Evolutionary conservation across 177 flowering plant species (phyloP).

Genomic region (Vitis hybrid): DNA sequence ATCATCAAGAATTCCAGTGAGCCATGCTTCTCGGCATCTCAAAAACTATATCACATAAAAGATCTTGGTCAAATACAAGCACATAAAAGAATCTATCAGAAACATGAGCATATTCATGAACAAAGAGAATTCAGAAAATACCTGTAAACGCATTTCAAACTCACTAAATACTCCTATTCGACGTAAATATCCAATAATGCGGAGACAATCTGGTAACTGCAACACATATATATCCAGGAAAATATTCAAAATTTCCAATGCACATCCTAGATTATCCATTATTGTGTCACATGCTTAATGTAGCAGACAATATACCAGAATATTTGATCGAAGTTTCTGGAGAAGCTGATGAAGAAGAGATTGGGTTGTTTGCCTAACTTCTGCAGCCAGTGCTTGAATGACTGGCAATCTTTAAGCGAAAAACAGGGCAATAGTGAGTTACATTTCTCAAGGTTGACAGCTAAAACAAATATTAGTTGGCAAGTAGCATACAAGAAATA

Average conservation of each 20-base stretch:
- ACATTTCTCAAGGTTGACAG: constrained; percentile 2
- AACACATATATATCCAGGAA: constrained; percentile 12
- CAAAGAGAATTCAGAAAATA: constrained; percentile 17
- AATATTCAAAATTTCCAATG: not conserved
- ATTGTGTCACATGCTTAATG: not conserved
- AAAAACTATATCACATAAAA: constrained; percentile 59
- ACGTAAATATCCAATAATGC: constrained; percentile 91
- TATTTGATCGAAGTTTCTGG: constrained; percentile 91
- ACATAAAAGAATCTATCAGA: not conserved
- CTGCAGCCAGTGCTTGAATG: constrained; percentile 88
- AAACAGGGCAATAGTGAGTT: constrained; percentile 9
- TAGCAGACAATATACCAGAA: constrained; percentile 53
- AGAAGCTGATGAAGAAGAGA: constrained; percentile 97
- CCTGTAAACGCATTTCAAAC: constrained; percentile 96
- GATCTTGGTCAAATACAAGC: constrained; percentile 7
- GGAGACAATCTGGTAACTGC: constrained; percentile 95
- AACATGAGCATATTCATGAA: not conserved
- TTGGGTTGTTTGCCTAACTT: constrained; percentile 89
- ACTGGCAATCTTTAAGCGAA: constrained; percentile 53
- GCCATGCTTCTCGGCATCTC: constrained; percentile 97
- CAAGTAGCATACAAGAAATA: constrained; percentile 7
- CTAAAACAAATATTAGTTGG: not conserved
- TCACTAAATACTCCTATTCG: constrained; percentile 94
- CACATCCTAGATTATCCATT: not conserved
- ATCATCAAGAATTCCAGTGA: constrained; percentile 89